These are phyloP conservation scores for Wickerhamomyces alni DNA, from an alignment of 805 yeast species.

Conservation along the genomic window DNA sequence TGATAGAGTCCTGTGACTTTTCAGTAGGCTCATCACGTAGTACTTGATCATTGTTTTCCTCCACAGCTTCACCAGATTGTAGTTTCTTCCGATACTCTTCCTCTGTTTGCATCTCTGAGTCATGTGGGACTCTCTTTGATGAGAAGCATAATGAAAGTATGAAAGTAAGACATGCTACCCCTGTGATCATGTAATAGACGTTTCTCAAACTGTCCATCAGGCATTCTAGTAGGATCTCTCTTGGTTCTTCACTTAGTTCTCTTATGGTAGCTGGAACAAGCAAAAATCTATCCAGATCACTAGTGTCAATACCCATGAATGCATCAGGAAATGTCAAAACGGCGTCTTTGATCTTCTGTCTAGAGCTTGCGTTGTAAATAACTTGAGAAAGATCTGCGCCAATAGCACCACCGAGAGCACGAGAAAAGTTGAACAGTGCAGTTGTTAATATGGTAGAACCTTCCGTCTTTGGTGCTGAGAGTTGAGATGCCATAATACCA, in stretches of 20 bases:
- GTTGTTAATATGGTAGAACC: constrained; percentile 43
- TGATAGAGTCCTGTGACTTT: too few relatives aligned
- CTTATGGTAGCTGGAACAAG: constrained; percentile 5
- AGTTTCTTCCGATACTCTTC: too few relatives aligned
- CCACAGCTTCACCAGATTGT: too few relatives aligned
- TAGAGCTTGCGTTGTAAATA: constrained; percentile 28
- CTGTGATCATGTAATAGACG: constrained; percentile 36
- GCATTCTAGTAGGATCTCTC: constrained; percentile 9
- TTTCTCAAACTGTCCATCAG: constrained; percentile 34
- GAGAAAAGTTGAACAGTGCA: constrained; percentile 33
- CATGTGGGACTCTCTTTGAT: constrained; percentile 35
- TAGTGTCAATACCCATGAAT: constrained; percentile 1
- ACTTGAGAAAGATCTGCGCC: constrained; percentile 33
- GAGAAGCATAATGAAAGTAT: constrained; percentile 33
- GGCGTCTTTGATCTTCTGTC: constrained; percentile 10
- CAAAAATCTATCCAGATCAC: neutral
- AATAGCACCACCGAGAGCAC: constrained; percentile 38
- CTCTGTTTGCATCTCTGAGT: constrained; percentile 5
- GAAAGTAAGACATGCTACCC: constrained; percentile 27
- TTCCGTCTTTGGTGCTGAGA: constrained; percentile 40
- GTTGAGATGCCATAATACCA: constrained; percentile 25
- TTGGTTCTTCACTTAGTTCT: constrained; percentile 3
- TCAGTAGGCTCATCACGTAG: too few relatives aligned
- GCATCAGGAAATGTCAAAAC: neutral
- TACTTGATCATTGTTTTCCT: too few relatives aligned